phyloP scores from a whole-genome alignment of 352 stramenopile genomes.

The Pythium phragmitis region DNA sequence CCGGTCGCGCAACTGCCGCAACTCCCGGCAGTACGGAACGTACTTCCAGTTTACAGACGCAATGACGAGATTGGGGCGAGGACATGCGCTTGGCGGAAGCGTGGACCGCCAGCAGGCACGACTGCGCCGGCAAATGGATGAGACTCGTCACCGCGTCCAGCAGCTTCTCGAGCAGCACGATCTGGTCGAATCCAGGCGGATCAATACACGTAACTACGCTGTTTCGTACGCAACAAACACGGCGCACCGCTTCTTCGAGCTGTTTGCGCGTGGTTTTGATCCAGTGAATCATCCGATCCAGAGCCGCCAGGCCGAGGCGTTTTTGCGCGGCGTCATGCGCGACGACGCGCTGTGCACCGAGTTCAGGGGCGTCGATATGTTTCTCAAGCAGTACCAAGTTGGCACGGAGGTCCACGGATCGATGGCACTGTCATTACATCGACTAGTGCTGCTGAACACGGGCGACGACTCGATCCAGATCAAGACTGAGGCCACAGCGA shows the following conservation, averaged over 20 bases:
- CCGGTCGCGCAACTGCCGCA: constrained; percentile 34
- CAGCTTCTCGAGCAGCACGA: constrained; percentile 36
- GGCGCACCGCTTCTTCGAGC: constrained; percentile 40
- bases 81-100: too few species aligned
- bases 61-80: neutral
- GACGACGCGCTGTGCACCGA: constrained; percentile 49
- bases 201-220: constrained; percentile 36
- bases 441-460: constrained; percentile 35
- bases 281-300: constrained; percentile 23
- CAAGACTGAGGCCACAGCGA: constrained; percentile 36
- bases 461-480: constrained; percentile 34
- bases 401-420: constrained; percentile 33
- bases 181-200: constrained; percentile 34
- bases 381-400: constrained; percentile 47
- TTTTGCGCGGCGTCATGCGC: constrained; percentile 42
- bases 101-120: too few species aligned
- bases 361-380: constrained; percentile 52
- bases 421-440: constrained; percentile 31
- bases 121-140: constrained; percentile 22
- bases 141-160: constrained; percentile 37
- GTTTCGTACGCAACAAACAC: constrained; percentile 35
- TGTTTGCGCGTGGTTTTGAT: constrained; percentile 43
- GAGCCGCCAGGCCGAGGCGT: constrained; percentile 28
- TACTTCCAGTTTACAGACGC: constrained; percentile 26
- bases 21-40: constrained; percentile 13